phyloP scores from a whole-genome alignment of 192 early-diverging fungal genomes.

The Borealophlyctis nickersoniae region DNA sequence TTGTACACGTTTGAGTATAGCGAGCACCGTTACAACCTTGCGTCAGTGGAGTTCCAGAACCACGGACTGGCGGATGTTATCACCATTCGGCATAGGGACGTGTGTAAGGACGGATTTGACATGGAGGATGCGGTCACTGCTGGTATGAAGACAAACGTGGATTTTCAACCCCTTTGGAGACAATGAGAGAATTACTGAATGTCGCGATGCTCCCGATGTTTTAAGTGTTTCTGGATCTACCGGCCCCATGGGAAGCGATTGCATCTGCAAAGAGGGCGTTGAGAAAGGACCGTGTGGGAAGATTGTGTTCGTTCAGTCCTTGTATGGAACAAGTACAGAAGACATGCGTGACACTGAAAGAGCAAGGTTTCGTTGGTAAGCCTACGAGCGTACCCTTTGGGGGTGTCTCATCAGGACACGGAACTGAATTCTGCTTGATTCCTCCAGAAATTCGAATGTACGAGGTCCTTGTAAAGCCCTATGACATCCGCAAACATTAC shows the following conservation, averaged over 20 bases:
- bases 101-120: slow-evolving; percentile 85
- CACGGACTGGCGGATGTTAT: slow-evolving; percentile 73
- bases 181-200: slow-evolving; percentile 1
- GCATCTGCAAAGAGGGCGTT: slow-evolving; percentile 80
- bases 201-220: background rate
- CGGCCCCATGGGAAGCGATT: slow-evolving; percentile 94
- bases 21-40: slow-evolving; percentile 61
- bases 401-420: slow-evolving; percentile 2
- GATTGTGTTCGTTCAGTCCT: slow-evolving; percentile 92
- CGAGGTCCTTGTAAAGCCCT: slow-evolving; percentile 81
- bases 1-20: slow-evolving; percentile 96
- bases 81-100: slow-evolving; percentile 77
- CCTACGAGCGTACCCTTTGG: background rate
- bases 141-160: slow-evolving; percentile 33
- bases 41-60: slow-evolving; percentile 72
- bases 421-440: slow-evolving; percentile 4
- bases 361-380: slow-evolving; percentile 81
- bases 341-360: slow-evolving; percentile 71
- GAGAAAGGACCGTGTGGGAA: slow-evolving; percentile 72
- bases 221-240: slow-evolving; percentile 89
- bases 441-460: slow-evolving; percentile 79
- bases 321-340: slow-evolving; percentile 93
- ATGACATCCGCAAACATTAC: slow-evolving; percentile 65
- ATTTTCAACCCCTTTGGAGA: background rate
- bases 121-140: slow-evolving; percentile 70